Evolutionary conservation across 768 basidiomycete genomes (phyloP).

Genomic region (Hortiboletus flavorubellus): DNA sequence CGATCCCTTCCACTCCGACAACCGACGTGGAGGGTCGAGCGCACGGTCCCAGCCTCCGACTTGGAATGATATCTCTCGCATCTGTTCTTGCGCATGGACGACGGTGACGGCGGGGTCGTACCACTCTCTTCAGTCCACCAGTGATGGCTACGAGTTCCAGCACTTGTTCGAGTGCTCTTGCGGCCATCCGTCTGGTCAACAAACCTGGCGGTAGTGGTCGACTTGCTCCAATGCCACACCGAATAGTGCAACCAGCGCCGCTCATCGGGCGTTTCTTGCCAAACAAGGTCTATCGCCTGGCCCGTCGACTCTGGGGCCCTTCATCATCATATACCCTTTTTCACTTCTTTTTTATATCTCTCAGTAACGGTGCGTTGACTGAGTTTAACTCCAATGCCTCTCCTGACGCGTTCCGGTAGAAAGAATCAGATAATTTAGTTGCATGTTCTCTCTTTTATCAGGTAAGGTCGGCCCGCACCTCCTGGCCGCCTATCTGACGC

Average conservation of each 20-base stretch:
- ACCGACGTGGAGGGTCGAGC: neutral
- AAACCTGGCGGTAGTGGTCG: neutral
- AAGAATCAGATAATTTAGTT: too few species aligned
- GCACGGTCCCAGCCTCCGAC: neutral
- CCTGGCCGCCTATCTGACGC: too few species aligned
- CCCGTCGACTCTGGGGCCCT: neutral
- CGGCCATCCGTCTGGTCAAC: neutral
- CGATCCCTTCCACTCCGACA: neutral
- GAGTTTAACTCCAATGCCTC: rapidly evolving
- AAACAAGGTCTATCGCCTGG: neutral
- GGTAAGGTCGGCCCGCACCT: too few species aligned
- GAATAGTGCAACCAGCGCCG: neutral
- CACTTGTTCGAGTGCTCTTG: neutral
- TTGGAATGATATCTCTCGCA: neutral
- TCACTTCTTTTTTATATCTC: neutral
- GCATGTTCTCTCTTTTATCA: too few species aligned
- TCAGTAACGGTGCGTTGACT: neutral
- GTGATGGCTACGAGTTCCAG: neutral
- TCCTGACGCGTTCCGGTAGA: too few species aligned
- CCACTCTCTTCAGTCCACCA: neutral
- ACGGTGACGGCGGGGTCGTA: neutral
- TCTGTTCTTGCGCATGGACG: neutral
- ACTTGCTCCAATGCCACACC: neutral
- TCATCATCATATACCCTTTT: slow-evolving; percentile 12
- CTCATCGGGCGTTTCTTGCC: neutral